Percentiles rank a stretch among this genome's conserved stretches.
Conservation (phyloP, 768 basidiomycete genomes). For the Agrocybe pediades region DNA sequence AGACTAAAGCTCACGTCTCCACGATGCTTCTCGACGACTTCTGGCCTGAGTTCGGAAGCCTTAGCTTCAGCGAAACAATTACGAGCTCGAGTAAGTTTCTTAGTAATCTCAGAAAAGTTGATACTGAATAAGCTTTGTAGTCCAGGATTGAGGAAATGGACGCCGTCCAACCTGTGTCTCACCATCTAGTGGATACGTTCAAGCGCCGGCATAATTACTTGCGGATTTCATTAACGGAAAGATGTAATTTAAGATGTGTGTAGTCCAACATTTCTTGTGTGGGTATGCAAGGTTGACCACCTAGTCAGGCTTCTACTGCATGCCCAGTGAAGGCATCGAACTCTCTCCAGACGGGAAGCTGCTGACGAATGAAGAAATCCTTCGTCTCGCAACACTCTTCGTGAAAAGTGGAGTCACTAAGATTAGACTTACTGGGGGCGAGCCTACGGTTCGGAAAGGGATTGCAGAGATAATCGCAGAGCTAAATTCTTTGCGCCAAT, state of each 20-base stretch:
- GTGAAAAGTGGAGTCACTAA: slow-evolving; percentile 84
- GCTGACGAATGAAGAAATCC: slow-evolving; percentile 74
- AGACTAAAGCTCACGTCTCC: neutral
- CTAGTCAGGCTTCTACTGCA: slow-evolving; percentile 81
- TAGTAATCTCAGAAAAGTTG: neutral
- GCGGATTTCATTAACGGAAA: slow-evolving; percentile 85
- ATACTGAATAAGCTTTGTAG: slow-evolving; percentile 33
- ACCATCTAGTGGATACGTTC: slow-evolving; percentile 66
- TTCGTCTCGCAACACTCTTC: slow-evolving; percentile 74
- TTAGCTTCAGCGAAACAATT: neutral
- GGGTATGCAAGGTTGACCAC: slow-evolving; percentile 1
- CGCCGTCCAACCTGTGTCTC: slow-evolving; percentile 44
- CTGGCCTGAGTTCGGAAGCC: neutral
- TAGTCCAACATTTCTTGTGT: neutral
- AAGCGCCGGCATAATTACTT: slow-evolving; percentile 78
- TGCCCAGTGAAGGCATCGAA: slow-evolving; percentile 81
- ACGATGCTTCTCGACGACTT: neutral
- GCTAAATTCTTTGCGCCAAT: slow-evolving; percentile 57
- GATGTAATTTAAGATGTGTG: slow-evolving; percentile 85
- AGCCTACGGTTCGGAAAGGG: slow-evolving; percentile 82
- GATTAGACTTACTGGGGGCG: slow-evolving; percentile 87
- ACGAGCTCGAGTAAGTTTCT: slow-evolving; percentile 6
- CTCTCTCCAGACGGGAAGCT: slow-evolving; percentile 70
- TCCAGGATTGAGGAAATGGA: slow-evolving; percentile 60
- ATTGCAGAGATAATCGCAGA: slow-evolving; percentile 68